These are phyloP conservation scores for Eustoma russellianum DNA, from an alignment of 257 asterid genomes.

Conservation along the genomic window DNA sequence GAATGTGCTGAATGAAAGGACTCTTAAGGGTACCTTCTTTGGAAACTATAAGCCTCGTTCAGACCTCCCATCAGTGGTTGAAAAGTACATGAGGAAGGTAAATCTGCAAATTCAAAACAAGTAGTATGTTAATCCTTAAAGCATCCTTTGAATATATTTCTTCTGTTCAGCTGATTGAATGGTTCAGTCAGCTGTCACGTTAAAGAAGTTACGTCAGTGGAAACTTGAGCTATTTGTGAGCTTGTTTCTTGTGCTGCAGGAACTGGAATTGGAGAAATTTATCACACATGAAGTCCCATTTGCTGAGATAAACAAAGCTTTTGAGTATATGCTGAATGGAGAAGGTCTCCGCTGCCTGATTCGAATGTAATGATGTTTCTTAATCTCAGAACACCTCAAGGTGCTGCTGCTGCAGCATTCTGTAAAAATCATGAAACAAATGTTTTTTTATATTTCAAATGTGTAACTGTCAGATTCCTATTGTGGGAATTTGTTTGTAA, in stretches of 20 bases:
- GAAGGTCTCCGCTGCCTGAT: conserved; percentile 63
- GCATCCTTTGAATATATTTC: too few species aligned
- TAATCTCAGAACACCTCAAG: too few species aligned
- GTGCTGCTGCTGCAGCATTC: not conserved
- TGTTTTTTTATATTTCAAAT: too few species aligned
- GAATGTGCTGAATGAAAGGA: conserved; percentile 57
- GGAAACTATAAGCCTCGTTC: conserved; percentile 66
- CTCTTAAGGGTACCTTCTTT: conserved; percentile 69
- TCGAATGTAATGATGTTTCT: conserved; percentile 14
- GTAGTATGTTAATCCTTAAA: too few species aligned
- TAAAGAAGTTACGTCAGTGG: too few species aligned
- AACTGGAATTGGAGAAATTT: conserved; percentile 64
- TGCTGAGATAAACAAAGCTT: conserved; percentile 59
- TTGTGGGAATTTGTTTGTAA: too few species aligned
- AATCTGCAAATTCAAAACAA: not conserved
- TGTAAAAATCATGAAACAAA: too few species aligned
- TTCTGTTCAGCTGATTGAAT: too few species aligned
- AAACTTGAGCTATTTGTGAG: too few species aligned
- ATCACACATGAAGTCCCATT: conserved; percentile 45
- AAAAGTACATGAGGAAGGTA: conserved; percentile 67
- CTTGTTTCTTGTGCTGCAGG: conserved; percentile 17
- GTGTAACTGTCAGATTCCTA: too few species aligned
- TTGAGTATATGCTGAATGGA: conserved; percentile 55
- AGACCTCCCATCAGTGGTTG: conserved; percentile 56
- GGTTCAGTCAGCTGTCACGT: too few species aligned